These are phyloP conservation scores for Asclepias syriaca DNA, from an alignment of 257 asterid genomes.

Conservation along the genomic window DNA sequence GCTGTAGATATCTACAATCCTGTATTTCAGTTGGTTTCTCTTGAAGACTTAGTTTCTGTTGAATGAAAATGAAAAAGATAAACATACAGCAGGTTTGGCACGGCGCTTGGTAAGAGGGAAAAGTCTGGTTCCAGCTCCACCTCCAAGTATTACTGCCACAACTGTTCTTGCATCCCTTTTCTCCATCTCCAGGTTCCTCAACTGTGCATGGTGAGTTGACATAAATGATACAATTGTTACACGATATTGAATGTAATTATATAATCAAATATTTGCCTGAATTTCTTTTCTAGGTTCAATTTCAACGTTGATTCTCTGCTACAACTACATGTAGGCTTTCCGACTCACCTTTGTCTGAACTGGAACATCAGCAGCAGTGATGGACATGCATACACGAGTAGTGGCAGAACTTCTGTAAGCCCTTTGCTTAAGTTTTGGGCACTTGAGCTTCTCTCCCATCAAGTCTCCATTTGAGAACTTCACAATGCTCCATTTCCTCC, in stretches of 20 bases:
- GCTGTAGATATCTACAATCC: background rate
- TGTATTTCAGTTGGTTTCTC: background rate
- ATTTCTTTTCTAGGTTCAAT: background rate
- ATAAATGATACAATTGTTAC: background rate
- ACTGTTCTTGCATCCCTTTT: slow-evolving; percentile 73
- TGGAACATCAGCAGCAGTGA: slow-evolving; percentile 61
- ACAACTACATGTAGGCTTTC: background rate
- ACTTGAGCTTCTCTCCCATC: slow-evolving; percentile 66
- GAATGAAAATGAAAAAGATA: background rate
- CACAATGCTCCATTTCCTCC: slow-evolving; percentile 33
- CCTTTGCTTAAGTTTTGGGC: slow-evolving; percentile 30
- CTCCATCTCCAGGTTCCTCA: slow-evolving; percentile 67
- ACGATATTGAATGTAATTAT: background rate
- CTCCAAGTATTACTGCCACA: slow-evolving; percentile 86
- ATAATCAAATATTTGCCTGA: background rate
- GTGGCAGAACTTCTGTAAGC: slow-evolving; percentile 22
- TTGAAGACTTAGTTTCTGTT: background rate
- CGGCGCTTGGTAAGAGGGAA: slow-evolving; percentile 94
- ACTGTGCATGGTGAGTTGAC: slow-evolving; percentile 29
- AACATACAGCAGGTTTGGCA: slow-evolving; percentile 93
- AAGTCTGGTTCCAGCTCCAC: slow-evolving; percentile 97
- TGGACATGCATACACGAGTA: slow-evolving; percentile 45
- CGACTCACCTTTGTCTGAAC: slow-evolving; percentile 82
- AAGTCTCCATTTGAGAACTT: slow-evolving; percentile 64
- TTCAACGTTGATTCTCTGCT: background rate